A percentile compares a stretch with the other conserved stretches of the same genome.
Evolutionary conservation across 2,329 filamentous ascomycete genomes (phyloP).

Genomic region (Aspergillus vadensis): DNA sequence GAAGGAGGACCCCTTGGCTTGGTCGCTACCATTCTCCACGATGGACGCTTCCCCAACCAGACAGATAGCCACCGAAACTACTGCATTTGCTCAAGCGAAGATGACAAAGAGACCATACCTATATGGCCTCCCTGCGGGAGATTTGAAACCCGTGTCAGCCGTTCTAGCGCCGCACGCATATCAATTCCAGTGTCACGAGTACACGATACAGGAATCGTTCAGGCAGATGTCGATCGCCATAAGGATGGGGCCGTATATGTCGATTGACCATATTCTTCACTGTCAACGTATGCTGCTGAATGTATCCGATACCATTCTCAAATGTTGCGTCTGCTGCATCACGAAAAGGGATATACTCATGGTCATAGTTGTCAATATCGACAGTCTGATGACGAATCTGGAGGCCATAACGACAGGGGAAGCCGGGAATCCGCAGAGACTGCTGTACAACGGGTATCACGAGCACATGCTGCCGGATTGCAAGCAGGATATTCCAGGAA

Average conservation of each 20-base stretch:
- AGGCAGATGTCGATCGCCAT: constrained; percentile 21
- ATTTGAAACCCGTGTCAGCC: background rate
- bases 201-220: constrained; percentile 28
- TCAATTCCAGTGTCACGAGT: constrained; percentile 30
- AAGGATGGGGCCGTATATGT: constrained; percentile 18
- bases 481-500: constrained; percentile 4
- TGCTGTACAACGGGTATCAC: constrained; percentile 15
- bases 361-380: constrained; percentile 34
- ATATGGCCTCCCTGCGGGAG: constrained; percentile 8
- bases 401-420: constrained; percentile 25
- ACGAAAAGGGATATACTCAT: constrained; percentile 31
- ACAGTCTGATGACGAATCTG: constrained; percentile 30
- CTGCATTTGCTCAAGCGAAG: constrained; percentile 1
- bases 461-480: constrained; percentile 13
- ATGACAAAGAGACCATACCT: constrained; percentile 2
- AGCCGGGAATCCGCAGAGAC: constrained; percentile 14
- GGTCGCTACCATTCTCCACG: constrained; percentile 13
- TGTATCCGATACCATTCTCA: constrained; percentile 32
- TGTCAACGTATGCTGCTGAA: constrained; percentile 32
- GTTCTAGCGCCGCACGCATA: constrained; percentile 3
- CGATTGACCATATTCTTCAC: constrained; percentile 31
- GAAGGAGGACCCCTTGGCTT: constrained; percentile 8
- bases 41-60: background rate
- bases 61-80: background rate
- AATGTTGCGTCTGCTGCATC: constrained; percentile 30